A percentile compares a stretch with the other conserved stretches of the same genome.
phyloP scores from a whole-genome alignment of 2,329 filamentous ascomycete genomes.

The Botrytis pseudocinerea region DNA sequence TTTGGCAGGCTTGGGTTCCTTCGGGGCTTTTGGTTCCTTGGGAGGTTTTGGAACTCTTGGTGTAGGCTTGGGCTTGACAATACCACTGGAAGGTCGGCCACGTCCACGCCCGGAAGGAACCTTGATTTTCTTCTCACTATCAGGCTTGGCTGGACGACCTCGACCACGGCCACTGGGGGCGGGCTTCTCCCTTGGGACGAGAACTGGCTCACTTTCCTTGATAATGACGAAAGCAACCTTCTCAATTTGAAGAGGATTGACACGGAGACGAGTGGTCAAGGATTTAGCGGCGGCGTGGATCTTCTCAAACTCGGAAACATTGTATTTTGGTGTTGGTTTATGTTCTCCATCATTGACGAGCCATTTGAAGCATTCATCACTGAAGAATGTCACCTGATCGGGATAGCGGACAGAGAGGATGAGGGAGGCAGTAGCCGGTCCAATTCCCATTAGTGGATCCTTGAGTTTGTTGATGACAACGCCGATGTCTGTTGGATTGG shows the following conservation, averaged over 20 bases:
- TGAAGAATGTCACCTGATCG: constrained; percentile 68
- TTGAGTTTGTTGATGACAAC: constrained; percentile 56
- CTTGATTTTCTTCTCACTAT: constrained; percentile 34
- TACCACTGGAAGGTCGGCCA: constrained; percentile 27
- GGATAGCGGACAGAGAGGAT: constrained; percentile 66
- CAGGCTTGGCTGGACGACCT: constrained; percentile 31
- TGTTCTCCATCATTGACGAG: constrained; percentile 54
- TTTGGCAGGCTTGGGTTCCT: not conserved
- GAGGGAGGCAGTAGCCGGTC: constrained; percentile 76
- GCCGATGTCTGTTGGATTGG: constrained; percentile 41
- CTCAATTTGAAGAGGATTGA: constrained; percentile 64
- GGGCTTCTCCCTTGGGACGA: constrained; percentile 29
- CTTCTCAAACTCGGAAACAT: constrained; percentile 63
- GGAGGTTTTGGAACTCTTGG: constrained; percentile 12
- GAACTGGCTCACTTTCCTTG: constrained; percentile 41
- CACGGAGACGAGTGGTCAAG: constrained; percentile 52
- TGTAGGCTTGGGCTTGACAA: constrained; percentile 19
- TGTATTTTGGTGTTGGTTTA: constrained; percentile 65
- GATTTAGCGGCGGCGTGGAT: constrained; percentile 49
- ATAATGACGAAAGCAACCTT: constrained; percentile 71
- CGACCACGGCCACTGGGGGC: constrained; percentile 30
- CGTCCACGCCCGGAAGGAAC: constrained; percentile 31
- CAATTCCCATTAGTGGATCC: constrained; percentile 66
- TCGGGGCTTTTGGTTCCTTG: constrained; percentile 2
- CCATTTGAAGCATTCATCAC: constrained; percentile 78